Base-by-base conservation (phyloP, 169 alveolate genomes). In the Theileria luwenshuni region DNA sequence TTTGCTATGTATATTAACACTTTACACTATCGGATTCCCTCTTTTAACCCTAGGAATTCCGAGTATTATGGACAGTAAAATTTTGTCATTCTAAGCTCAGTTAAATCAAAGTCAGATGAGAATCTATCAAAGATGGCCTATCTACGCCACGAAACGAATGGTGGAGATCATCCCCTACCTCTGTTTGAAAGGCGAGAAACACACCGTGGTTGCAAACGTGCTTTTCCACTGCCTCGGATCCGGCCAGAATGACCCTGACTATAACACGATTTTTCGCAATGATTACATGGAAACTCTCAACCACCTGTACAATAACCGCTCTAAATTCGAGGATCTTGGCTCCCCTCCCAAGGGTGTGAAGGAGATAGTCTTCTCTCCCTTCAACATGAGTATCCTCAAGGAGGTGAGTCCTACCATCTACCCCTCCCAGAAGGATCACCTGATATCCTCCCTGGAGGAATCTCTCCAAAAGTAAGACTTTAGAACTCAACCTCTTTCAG, bases 401-500 rank as follows among this genome's bases (percentile, higher is more conserved):
- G 62, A 42, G 19, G 89, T 81, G 23, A 81, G 89, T 45, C 89
- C 89, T 15, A 49, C 63, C 51, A 81, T 81, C 27, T 70, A 70
- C n/a, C 38, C 61, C 15, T 56, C 60, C 23, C 84, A 76, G 19
- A 43, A 52, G 41, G 60, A 58, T 27, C 32, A 33, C 45, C 62
- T 81, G 10, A 32, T 23, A n/a, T 60, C 75, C 10, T 25, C 45
- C 42, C 13, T 81, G 0, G 84, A 81, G 21, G 64, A 63, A 7
- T 47, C 89, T 3, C 47, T 81, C 2, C 28, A 25, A n/a, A 67
- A 67, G 85, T 80, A 27, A 19, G 84, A n/a, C 41, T 0, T 15
- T 7, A 1, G 21, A 12, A 3, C 6, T 23, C 49, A 56, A 10
- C 2, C 3, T 5, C 2, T 0, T 74, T 0, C 38, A 80, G 88